phyloP scores from a whole-genome alignment of 805 yeast genomes.

The Candida piceae region DNA sequence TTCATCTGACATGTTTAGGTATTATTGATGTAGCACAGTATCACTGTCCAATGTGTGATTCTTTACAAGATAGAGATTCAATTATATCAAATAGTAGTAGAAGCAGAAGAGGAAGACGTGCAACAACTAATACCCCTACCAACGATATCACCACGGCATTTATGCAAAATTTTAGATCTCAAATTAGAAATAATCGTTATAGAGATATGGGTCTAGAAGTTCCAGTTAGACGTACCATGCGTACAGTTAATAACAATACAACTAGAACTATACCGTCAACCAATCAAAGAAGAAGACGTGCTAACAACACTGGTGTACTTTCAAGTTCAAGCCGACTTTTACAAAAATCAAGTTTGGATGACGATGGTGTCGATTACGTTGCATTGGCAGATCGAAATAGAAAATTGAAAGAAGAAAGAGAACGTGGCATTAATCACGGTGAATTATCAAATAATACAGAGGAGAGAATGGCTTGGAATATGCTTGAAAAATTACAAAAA shows the following conservation, averaged over 20 bases:
- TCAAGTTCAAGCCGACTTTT: too few species aligned
- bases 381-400: constrained; percentile 20
- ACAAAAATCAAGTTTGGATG: constrained; percentile 6
- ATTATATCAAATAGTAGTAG: constrained; percentile 9
- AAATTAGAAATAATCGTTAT: constrained; percentile 20
- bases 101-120: constrained; percentile 5
- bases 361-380: constrained; percentile 18
- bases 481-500: constrained; percentile 21
- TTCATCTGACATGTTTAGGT: constrained; percentile 30
- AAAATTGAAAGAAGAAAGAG: constrained; percentile 9
- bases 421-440: constrained; percentile 1
- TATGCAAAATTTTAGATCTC: constrained; percentile 18
- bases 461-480: constrained; percentile 27
- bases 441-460: constrained; percentile 5
- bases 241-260: neutral
- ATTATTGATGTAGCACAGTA: constrained; percentile 19
- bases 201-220: constrained; percentile 16
- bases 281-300: constrained; percentile 1
- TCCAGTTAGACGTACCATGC: constrained; percentile 8
- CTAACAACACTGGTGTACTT: neutral
- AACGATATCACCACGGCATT: constrained; percentile 9
- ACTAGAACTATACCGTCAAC: neutral
- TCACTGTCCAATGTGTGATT: constrained; percentile 34
- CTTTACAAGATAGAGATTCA: constrained; percentile 22
- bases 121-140: constrained; percentile 4